A percentile compares a stretch with the other conserved stretches of the same genome.
These are phyloP conservation scores for Zychaea mexicana DNA, from an alignment of 371 early-diverging fungal genomes.

Conservation along the genomic window DNA sequence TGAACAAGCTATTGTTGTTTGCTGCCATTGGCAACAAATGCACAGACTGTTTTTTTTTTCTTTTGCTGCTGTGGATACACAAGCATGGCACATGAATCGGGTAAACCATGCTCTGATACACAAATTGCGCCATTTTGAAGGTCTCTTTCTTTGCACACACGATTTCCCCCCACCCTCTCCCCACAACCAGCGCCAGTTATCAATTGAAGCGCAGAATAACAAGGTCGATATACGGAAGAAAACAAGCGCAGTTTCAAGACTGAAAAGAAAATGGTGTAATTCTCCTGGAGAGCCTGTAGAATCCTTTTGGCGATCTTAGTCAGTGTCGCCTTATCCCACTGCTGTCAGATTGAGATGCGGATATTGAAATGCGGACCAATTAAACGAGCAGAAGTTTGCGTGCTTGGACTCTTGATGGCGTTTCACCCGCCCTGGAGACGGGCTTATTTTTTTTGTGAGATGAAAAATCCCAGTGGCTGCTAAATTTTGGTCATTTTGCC, in stretches of 20 bases:
- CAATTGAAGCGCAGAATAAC: no score
- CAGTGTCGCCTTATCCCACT: no score
- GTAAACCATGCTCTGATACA: no score
- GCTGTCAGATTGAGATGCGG: not conserved
- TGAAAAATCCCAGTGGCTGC: conserved; percentile 3
- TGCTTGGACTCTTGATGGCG: conserved; percentile 11
- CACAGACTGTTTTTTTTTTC: not conserved
- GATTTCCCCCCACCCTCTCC: no score
- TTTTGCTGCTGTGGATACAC: not conserved
- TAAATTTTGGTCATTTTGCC: conserved; percentile 5
- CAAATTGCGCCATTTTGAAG: no score
- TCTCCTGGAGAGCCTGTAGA: not conserved
- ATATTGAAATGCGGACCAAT: conserved; percentile 9
- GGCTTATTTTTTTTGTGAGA: not conserved
- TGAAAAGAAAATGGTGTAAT: not conserved
- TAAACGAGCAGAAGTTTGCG: conserved; percentile 13
- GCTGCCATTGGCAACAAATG: not conserved
- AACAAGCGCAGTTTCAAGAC: no score
- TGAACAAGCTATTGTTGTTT: no score
- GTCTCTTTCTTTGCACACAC: no score
- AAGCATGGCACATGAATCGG: not conserved
- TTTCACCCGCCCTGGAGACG: not conserved
- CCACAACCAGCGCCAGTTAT: no score
- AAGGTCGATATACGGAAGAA: no score
- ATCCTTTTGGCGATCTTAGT: not conserved